Evolutionary conservation across 2,329 filamentous ascomycete species (phyloP), one percentile per base, ranked within the genome.

Genomic region (Dichotomopilus funicola): DNA sequence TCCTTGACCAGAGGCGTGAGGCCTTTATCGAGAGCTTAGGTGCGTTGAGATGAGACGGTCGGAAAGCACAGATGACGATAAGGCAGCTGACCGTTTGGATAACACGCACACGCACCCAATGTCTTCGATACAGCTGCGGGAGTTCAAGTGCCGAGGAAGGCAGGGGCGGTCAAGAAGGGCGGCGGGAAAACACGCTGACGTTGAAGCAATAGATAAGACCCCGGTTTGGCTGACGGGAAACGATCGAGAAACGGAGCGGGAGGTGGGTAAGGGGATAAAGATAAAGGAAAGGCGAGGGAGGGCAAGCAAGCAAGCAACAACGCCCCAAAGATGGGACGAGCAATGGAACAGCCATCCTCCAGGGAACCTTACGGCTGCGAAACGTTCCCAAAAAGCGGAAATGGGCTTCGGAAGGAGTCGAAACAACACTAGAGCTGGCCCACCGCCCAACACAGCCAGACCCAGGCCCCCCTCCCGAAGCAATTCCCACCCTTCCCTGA

Each of bases 391-490:
- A 49, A 45, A 27, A 36, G 27, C 12, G 37, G 27, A 19, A 38
- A 11, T n/a, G 50, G 7, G 11, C 37, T 48, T 3, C 19, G 19
- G 37, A 42, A 43, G 27, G n/a, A 41, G 6, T 37, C 43, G 43
- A 27, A 41, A 41, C 34, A 38, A 27, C n/a, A 33, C 7, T 35
- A 51, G n/a, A 6, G 6, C 36, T 27, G 34, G 43, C 13, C 44
- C 44, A 40, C 51, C 37, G 27, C 36, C 10, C 40, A 27, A 35
- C 6, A 11, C n/a, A 38, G 12, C 2, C 19, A 7, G 35, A 7
- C 43, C 50, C 50, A 46, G 50, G 46, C 51, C 52, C 33, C 31
- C 53, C 46, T 38, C 36, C 35, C 41, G 41, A 49, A 34, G 38
- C 41, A 27, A 44, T 43, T 55, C 33, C 46, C 46, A 43, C 38